Evolutionary conservation across 495 filamentous ascomycete species (phyloP).

Genomic region (Penicillium silybi): DNA sequence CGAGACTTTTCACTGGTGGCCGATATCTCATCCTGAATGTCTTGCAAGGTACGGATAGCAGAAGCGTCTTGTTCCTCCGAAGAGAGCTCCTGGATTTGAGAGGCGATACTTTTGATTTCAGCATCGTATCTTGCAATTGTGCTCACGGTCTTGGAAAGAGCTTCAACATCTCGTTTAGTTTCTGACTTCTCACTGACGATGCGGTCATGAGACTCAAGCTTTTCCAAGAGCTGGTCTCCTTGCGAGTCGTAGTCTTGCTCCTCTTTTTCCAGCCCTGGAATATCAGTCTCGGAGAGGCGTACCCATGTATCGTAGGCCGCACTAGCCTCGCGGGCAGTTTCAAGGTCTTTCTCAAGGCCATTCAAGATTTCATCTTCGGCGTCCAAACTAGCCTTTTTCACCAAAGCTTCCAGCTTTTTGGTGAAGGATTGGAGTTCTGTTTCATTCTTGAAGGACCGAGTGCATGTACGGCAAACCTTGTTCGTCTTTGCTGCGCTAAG

Average conservation of each 20-base stretch:
- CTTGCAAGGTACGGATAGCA: constrained; percentile 64
- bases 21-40: constrained; percentile 75
- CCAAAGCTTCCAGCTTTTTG: constrained; percentile 55
- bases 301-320: constrained; percentile 69
- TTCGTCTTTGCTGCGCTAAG: constrained; percentile 53
- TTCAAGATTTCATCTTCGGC: constrained; percentile 51
- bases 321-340: constrained; percentile 53
- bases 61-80: constrained; percentile 66
- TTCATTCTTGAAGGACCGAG: constrained; percentile 57
- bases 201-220: constrained; percentile 71
- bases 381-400: constrained; percentile 52
- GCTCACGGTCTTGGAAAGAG: constrained; percentile 67
- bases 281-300: constrained; percentile 62
- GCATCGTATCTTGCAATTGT: constrained; percentile 68
- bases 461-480: constrained; percentile 70
- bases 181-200: constrained; percentile 60
- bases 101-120: constrained; percentile 65
- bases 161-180: constrained; percentile 69
- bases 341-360: constrained; percentile 50
- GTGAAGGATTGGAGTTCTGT: constrained; percentile 54
- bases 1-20: constrained; percentile 63
- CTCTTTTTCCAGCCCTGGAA: constrained; percentile 65
- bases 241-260: constrained; percentile 50
- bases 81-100: constrained; percentile 65
- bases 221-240: constrained; percentile 55